phyloP scores from a whole-genome alignment of 2,329 filamentous ascomycete species.

The Alternaria angustiovoidea region DNA sequence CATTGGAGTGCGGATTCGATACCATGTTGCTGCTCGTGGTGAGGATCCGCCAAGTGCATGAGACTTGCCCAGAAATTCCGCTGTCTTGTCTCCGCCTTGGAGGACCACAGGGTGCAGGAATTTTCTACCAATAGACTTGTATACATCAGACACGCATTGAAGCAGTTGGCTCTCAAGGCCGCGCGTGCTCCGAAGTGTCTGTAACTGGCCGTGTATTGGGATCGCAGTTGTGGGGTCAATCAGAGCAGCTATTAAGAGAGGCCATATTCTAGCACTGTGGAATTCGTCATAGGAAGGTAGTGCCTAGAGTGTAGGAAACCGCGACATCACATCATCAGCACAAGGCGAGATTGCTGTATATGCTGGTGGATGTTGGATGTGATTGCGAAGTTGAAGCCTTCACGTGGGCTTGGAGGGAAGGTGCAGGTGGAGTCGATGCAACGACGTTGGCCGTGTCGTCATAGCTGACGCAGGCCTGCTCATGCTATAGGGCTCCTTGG shows the following conservation, averaged over 20 bases:
- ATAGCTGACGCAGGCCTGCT: background rate
- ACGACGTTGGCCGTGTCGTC: background rate
- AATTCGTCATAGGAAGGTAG: background rate
- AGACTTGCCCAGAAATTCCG: slow-evolving; percentile 14
- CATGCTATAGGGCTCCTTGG: background rate
- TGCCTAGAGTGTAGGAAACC: background rate
- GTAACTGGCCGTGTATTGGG: background rate
- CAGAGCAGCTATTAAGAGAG: background rate
- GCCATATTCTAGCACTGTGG: background rate
- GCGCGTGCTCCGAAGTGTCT: background rate
- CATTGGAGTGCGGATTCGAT: background rate
- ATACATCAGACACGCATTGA: background rate
- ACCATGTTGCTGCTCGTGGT: background rate
- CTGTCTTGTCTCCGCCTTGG: slow-evolving; percentile 17
- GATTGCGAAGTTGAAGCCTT: background rate
- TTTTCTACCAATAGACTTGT: slow-evolving; percentile 1
- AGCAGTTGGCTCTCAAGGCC: background rate
- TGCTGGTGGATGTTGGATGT: background rate
- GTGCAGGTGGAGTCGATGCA: background rate
- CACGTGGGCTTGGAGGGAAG: background rate
- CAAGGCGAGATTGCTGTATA: background rate
- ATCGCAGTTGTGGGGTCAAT: background rate
- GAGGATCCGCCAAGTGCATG: slow-evolving; percentile 10
- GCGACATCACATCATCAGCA: background rate
- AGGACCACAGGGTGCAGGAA: background rate